A percentile compares a stretch with the other conserved stretches of the same genome.
phyloP scores from a whole-genome alignment of 1,284 basidiomycete species.

The Cutaneotrichosporon sp. region DNA sequence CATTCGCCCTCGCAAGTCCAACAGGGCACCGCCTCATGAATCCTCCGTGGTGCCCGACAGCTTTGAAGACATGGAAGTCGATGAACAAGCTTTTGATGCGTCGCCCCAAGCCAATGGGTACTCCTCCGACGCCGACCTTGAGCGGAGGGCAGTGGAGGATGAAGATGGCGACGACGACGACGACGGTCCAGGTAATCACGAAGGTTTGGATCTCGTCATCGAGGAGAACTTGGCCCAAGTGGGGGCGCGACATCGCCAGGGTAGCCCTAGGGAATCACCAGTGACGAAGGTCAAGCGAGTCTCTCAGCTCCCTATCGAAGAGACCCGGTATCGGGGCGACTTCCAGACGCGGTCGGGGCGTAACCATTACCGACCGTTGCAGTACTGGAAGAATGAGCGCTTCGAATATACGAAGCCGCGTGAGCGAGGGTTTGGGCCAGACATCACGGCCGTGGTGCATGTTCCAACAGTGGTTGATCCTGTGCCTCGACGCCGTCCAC shows the following conservation, averaged over 20 bases:
- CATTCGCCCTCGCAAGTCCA: not conserved
- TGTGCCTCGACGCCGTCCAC: too few relatives aligned
- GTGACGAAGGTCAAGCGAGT: constrained; percentile 6
- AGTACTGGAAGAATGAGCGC: constrained; percentile 90
- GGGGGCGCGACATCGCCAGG: not conserved
- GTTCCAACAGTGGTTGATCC: not conserved
- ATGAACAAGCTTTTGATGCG: constrained; percentile 3
- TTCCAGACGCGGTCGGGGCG: constrained; percentile 61
- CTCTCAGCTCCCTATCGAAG: constrained; percentile 3
- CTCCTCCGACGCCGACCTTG: constrained; percentile 1
- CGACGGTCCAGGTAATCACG: not conserved
- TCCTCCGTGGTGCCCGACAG: not conserved
- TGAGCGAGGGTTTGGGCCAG: constrained; percentile 61
- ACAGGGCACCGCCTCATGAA: not conserved
- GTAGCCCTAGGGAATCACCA: not conserved
- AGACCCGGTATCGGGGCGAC: constrained; percentile 51
- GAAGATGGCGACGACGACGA: constrained; percentile 2
- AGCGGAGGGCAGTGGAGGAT: constrained; percentile 3
- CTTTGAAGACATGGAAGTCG: constrained; percentile 12
- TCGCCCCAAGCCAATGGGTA: not conserved
- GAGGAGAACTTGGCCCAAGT: not conserved
- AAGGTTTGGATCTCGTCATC: not conserved
- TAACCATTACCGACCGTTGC: constrained; percentile 68
- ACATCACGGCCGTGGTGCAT: constrained; percentile 69
- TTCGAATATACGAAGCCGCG: constrained; percentile 71